Conservation (phyloP, 1,284 basidiomycete species). For the Cryptococcus sp. region DNA sequence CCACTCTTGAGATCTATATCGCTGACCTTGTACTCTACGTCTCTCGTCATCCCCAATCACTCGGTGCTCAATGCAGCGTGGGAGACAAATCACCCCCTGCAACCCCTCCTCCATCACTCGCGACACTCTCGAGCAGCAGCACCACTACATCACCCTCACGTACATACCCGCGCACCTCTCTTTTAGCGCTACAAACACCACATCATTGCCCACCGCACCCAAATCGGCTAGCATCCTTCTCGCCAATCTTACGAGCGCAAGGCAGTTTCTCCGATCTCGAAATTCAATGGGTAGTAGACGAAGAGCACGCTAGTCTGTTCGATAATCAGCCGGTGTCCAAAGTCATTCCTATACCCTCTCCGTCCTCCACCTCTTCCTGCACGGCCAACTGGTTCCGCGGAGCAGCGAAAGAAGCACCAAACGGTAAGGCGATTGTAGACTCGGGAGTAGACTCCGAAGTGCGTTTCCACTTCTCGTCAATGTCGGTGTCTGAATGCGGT, state of each 20-base stretch:
- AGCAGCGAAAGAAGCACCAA: not conserved
- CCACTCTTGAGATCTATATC: no score
- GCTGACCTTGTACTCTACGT: no score
- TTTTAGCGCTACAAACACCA: constrained; percentile 8
- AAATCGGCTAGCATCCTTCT: constrained; percentile 10
- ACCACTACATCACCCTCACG: constrained; percentile 1
- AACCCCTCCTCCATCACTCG: constrained; percentile 9
- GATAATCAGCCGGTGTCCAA: constrained; percentile 13
- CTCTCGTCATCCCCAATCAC: no score
- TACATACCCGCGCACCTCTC: constrained; percentile 1
- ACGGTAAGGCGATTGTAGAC: not conserved
- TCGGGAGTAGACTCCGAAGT: not conserved
- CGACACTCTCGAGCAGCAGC: not conserved
- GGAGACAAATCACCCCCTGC: not conserved
- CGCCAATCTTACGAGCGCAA: constrained; percentile 1
- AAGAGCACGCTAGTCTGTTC: constrained; percentile 7
- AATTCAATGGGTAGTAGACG: constrained; percentile 8
- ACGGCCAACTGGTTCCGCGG: not conserved
- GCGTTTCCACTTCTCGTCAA: constrained; percentile 12
- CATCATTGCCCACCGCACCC: constrained; percentile 4
- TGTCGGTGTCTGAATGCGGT: not conserved
- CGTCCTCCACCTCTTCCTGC: no score
- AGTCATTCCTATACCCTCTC: constrained; percentile 11
- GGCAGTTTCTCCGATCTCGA: constrained; percentile 2
- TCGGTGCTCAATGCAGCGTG: no score